Conservation (phyloP, 371 early-diverging fungal genomes). For the Apophysomyces sp. region DNA sequence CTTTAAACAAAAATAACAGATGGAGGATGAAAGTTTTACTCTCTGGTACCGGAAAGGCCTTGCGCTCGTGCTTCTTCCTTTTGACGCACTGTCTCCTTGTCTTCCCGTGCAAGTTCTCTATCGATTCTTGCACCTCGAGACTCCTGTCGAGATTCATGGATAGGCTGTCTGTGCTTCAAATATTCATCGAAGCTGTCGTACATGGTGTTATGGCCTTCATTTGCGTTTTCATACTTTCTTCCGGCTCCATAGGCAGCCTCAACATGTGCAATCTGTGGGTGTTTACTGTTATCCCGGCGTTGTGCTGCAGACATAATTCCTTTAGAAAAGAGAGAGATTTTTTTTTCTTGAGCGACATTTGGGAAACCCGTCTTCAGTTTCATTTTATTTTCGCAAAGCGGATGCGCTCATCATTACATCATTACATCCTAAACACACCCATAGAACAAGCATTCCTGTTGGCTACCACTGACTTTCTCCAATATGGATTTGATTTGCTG, state of each 20-base stretch:
- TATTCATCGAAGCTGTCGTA: slow-evolving; percentile 8
- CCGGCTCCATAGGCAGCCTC: slow-evolving; percentile 14
- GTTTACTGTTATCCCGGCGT: neutral
- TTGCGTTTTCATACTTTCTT: slow-evolving; percentile 4
- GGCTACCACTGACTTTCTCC: slow-evolving; percentile 4
- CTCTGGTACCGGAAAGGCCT: neutral
- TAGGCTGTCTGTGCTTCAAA: slow-evolving; percentile 3
- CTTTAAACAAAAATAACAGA: neutral
- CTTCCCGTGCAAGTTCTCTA: slow-evolving; percentile 12
- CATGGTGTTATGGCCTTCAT: slow-evolving; percentile 19
- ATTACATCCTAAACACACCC: slow-evolving; percentile 21
- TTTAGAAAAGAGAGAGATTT: too few species aligned
- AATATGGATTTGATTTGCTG: slow-evolving; percentile 28
- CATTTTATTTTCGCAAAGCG: too few species aligned
- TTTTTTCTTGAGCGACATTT: neutral
- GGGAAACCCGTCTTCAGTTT: too few species aligned
- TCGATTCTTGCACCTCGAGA: slow-evolving; percentile 14
- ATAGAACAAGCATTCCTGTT: slow-evolving; percentile 23
- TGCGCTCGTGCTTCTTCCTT: neutral
- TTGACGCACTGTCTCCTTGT: slow-evolving; percentile 6
- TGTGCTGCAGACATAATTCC: neutral
- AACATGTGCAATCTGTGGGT: slow-evolving; percentile 10
- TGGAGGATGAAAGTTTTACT: neutral
- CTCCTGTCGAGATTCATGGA: neutral
- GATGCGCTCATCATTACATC: neutral